Evolutionary conservation across 306 rosid species (phyloP), one percentile per base, ranked within the genome.

Genomic region (Cucumis cinereus): DNA sequence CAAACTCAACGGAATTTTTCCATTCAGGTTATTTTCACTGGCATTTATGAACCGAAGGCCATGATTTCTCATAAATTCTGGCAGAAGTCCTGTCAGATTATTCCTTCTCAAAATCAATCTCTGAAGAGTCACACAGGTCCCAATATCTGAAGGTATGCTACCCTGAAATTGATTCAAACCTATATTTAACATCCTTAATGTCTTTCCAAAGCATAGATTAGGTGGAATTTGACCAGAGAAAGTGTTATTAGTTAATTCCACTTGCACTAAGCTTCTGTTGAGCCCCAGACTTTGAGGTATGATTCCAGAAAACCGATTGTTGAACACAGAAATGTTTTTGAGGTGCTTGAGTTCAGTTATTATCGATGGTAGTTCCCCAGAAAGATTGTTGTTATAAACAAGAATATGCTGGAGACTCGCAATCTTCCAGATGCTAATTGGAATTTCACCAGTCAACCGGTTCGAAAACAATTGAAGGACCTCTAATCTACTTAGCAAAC

Each of bases 381-480:
- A 84, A 58, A 93, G 94, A 63, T 77, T 86, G 43, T 93, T 93
- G 20, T 84, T 82, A 72, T 91, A 90, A 69, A 93, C 81, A 73
- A 77, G 82, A 79, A 93, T 63, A 58, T 84, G 30, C 81, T 85
- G 41, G 50, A 93, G 96, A 64, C 84, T 75, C 47, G 74, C 88
- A 82, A 90, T 91, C 91, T 90, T 93, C 98, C 98, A 93, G 11
- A 93, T 74, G 64, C 90, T 83, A 7, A 79, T 80, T 3, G 98
- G 98, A 83, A 93, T 90, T 81, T 90, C 88, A 30, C 98, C 98
- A 0, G 59, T 82, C 77, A 93, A 78, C 30, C 20, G 79, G 78
- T 93, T 93, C 12, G 79, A 52, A 59, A 85, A 90, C 81, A 91
- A 73, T 50, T 82, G 79, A 74, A 93, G 90, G 41, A 84, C 86